These are phyloP conservation scores for Vigna nakashimae DNA, from an alignment of 306 rosid genomes.

Conservation along the genomic window DNA sequence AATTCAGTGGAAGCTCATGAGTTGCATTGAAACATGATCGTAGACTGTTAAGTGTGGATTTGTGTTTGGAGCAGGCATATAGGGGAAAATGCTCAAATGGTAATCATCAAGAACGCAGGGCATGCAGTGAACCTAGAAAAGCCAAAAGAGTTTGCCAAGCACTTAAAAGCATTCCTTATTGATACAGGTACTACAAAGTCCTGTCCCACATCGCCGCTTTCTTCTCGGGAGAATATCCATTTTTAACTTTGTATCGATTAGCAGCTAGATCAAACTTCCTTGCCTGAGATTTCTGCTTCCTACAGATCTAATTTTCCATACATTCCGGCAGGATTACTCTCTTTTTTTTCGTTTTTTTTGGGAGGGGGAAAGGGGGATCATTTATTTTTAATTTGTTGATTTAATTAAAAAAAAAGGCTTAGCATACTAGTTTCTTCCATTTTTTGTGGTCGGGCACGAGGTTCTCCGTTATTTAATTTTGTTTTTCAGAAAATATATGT, in stretches of 20 bases:
- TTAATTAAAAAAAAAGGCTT: constrained; percentile 35
- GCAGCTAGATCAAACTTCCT: constrained; percentile 29
- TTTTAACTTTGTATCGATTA: constrained; percentile 1
- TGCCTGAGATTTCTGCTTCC: constrained; percentile 30
- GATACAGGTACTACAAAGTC: constrained; percentile 36
- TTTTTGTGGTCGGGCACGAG: neutral
- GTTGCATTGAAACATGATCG: constrained; percentile 19
- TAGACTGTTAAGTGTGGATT: neutral
- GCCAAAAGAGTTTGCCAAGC: constrained; percentile 60
- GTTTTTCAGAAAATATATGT: neutral
- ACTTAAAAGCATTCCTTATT: constrained; percentile 59
- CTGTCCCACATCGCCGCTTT: constrained; percentile 31
- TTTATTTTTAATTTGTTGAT: neutral
- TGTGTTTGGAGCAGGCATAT: constrained; percentile 54
- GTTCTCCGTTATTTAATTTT: neutral
- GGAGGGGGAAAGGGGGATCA: neutral
- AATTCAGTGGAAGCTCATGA: constrained; percentile 19
- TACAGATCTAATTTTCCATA: neutral
- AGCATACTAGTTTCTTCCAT: constrained; percentile 10
- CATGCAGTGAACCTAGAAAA: constrained; percentile 70
- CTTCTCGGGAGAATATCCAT: constrained; percentile 42
- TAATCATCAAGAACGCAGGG: constrained; percentile 67
- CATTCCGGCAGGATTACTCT: neutral
- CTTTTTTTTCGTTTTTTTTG: neutral
- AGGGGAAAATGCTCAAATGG: constrained; percentile 58